Conservation (phyloP, 441 rosid genomes). For the Isatis lusitanica region DNA sequence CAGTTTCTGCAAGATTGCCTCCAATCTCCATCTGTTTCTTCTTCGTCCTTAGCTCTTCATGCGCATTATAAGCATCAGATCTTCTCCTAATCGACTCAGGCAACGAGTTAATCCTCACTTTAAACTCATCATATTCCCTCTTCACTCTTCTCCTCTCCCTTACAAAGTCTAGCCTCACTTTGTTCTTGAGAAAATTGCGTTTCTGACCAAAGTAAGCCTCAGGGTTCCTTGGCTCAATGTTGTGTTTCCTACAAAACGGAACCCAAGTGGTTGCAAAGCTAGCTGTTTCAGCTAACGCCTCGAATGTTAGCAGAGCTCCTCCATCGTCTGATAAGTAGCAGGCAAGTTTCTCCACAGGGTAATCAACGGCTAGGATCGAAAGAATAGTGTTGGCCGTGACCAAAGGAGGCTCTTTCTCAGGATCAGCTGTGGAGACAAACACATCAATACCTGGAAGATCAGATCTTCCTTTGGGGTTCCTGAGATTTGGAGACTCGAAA, state of each 20-base stretch:
- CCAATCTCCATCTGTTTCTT: conserved; percentile 70
- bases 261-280: conserved; percentile 87
- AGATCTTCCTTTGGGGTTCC: conserved; percentile 70
- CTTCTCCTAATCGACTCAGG: conserved; percentile 68
- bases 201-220: conserved; percentile 82
- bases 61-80: conserved; percentile 47
- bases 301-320: conserved; percentile 81
- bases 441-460: conserved; percentile 92
- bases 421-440: conserved; percentile 90
- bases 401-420: conserved; percentile 89
- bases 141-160: conserved; percentile 85
- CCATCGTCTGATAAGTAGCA: conserved; percentile 93
- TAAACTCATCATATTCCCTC: conserved; percentile 89
- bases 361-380: conserved; percentile 84
- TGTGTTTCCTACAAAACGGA: conserved; percentile 86
- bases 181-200: conserved; percentile 69
- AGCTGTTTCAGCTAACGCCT: conserved; percentile 86
- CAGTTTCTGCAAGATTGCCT: conserved; percentile 41
- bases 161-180: conserved; percentile 73
- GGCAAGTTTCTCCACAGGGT: conserved; percentile 88
- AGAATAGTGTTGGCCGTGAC: conserved; percentile 88
- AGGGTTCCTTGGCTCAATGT: conserved; percentile 82
- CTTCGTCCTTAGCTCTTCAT: conserved; percentile 73
- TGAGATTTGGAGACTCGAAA: conserved; percentile 65
- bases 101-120: conserved; percentile 78